phyloP scores from a whole-genome alignment of 352 stramenopile species.

The Phytopythium helicoides region DNA sequence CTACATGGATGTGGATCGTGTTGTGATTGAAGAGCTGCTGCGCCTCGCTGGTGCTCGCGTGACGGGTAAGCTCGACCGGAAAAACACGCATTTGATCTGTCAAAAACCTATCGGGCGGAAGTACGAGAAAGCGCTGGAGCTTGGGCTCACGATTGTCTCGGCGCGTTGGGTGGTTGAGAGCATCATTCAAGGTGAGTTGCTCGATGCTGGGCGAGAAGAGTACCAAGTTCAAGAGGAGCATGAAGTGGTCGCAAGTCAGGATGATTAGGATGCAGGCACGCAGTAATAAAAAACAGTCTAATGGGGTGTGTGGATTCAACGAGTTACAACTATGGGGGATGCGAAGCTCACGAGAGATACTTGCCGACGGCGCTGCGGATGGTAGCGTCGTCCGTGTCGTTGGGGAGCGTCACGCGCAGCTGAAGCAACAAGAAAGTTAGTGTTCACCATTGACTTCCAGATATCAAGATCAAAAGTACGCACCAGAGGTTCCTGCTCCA shows the following conservation, averaged over 20 bases:
- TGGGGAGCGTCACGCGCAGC: constrained; percentile 57
- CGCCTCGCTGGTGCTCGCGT: constrained; percentile 50
- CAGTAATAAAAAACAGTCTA: neutral
- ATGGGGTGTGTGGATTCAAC: neutral
- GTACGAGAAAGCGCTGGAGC: constrained; percentile 54
- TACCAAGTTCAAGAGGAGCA: constrained; percentile 21
- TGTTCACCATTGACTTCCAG: constrained; percentile 7
- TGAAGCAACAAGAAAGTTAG: constrained; percentile 16
- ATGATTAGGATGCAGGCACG: neutral
- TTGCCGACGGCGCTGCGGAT: constrained; percentile 46
- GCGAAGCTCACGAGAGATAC: constrained; percentile 24
- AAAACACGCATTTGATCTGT: constrained; percentile 72
- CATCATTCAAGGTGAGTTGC: constrained; percentile 39
- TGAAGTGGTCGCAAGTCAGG: neutral
- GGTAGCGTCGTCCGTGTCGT: constrained; percentile 34
- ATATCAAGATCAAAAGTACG: constrained; percentile 5
- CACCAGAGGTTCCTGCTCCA: constrained; percentile 77
- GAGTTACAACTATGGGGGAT: too few relatives aligned
- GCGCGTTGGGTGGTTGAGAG: constrained; percentile 72
- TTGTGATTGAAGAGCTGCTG: constrained; percentile 60
- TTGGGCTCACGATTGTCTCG: constrained; percentile 48
- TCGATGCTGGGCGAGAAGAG: constrained; percentile 25
- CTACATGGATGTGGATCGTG: constrained; percentile 55
- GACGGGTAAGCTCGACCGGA: constrained; percentile 44
- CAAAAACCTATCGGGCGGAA: constrained; percentile 52